A percentile compares a stretch with the other conserved stretches of the same genome.
Evolutionary conservation across 2,329 filamentous ascomycete genomes (phyloP).

Genomic region (Orbilia ellipsospora): DNA sequence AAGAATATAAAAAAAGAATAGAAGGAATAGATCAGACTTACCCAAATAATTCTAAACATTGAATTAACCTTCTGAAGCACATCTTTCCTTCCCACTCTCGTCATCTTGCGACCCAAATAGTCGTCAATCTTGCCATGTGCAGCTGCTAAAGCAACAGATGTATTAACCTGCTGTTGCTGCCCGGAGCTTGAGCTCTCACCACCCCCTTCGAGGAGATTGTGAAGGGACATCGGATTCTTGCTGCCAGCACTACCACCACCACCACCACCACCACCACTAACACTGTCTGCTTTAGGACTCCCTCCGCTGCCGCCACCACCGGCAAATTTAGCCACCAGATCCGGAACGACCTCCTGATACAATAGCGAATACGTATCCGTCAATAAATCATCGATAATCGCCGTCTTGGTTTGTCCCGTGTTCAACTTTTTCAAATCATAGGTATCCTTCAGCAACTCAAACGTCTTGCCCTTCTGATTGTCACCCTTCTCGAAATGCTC

Average conservation of each 20-base stretch:
- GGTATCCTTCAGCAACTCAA: constrained; percentile 74
- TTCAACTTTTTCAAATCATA: constrained; percentile 83
- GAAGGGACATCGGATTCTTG: constrained; percentile 59
- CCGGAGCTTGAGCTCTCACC: constrained; percentile 23
- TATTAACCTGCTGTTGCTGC: constrained; percentile 33
- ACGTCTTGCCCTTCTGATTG: constrained; percentile 61
- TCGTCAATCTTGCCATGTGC: constrained; percentile 57
- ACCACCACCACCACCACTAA: constrained; percentile 25
- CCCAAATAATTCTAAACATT: constrained; percentile 53
- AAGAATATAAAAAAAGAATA: neutral
- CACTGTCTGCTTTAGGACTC: constrained; percentile 61
- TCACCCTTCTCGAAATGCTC: constrained; percentile 62
- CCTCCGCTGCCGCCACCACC: constrained; percentile 60
- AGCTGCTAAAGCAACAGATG: constrained; percentile 49
- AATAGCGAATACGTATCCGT: constrained; percentile 86
- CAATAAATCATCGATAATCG: constrained; percentile 90
- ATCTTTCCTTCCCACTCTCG: constrained; percentile 57
- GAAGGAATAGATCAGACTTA: constrained; percentile 4
- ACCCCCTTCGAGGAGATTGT: constrained; percentile 57
- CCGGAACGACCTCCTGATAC: constrained; percentile 74
- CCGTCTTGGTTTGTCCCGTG: constrained; percentile 83
- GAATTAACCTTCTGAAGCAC: constrained; percentile 57
- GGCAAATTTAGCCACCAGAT: constrained; percentile 65
- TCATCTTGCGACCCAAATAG: constrained; percentile 57
- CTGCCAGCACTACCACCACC: constrained; percentile 9